Evolutionary conservation across 2,329 filamentous ascomycete species (phyloP), one percentile per base, ranked within the genome.

Genomic region (Fusarium austroafricanum): DNA sequence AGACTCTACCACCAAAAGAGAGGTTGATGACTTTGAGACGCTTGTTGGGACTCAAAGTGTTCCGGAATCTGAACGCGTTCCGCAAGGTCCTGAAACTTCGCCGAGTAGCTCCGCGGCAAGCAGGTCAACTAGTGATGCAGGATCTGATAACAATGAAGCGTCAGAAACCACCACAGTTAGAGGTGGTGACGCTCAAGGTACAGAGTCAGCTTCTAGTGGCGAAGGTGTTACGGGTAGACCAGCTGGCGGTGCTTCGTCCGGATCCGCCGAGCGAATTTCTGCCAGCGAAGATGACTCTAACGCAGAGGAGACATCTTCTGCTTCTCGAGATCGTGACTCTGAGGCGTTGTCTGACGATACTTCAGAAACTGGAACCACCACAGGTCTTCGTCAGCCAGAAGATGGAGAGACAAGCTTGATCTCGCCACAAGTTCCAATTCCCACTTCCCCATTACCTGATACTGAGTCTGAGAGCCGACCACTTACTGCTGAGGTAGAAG

Each of bases 1-100:
- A 11, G n/a, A 7, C 6, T 2, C 31, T 12, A 35, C 10, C 15
- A 14, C 47, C 1, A 15, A 9, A 26, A 35, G 18, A 1, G 37
- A 11, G 2, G 37, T 17, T 5, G 11, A 52, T 4, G 40, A 44
- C 0, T 21, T 40, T 4, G 53, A 52, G n/a, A 65, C 61, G 0
- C 15, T 65, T 2, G 3, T 65, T 21, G 54, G 54, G 0, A 44
- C 54, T 2, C 61, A 65, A 29, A 65, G 53, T 2, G 60, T 65
- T 2, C 14, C 59, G 0, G 59, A 64, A 14, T 59, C 61, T 3
- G 61, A 65, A 4, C 44, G 39, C 0, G 60, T 59, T 4, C 29
- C 33, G 4, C 61, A 47, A 10, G 44, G 29, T 0, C 39, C 23
- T 8, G 61, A 43, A 0, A 29, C 58, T 0, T 39, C 39, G 5